A percentile compares a stretch with the other conserved stretches of the same genome.
These are phyloP conservation scores for Dissophora globulifera DNA, from an alignment of 192 early-diverging fungal genomes.

Conservation along the genomic window DNA sequence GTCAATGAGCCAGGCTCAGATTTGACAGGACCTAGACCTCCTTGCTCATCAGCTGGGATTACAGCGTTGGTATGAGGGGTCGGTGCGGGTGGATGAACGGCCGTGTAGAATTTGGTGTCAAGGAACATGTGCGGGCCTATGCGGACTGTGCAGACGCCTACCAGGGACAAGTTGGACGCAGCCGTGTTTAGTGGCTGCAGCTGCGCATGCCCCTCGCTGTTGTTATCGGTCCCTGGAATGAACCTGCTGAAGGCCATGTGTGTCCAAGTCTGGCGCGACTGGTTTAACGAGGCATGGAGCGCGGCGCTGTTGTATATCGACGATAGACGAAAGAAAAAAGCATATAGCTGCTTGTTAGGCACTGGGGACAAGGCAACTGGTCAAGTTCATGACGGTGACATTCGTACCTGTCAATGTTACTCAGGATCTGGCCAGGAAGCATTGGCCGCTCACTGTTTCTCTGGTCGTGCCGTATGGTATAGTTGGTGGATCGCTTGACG, in stretches of 20 bases:
- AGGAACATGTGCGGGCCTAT: conserved; percentile 65
- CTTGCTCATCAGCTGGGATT: neutral
- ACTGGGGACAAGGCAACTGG: too few relatives aligned
- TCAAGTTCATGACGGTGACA: neutral
- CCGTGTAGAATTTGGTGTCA: conserved; percentile 49
- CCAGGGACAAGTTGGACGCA: conserved; percentile 18
- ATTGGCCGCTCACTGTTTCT: neutral
- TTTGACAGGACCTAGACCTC: neutral
- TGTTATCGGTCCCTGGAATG: neutral
- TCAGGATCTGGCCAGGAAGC: too few relatives aligned
- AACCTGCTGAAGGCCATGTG: conserved; percentile 27
- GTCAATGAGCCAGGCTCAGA: neutral
- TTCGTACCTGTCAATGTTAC: too few relatives aligned
- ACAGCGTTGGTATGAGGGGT: neutral
- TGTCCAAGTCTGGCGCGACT: conserved; percentile 45
- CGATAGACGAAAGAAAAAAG: too few relatives aligned
- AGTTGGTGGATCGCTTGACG: conserved; percentile 3
- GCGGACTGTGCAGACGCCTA: conserved; percentile 56
- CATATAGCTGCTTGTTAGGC: too few relatives aligned
- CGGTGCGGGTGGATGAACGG: neutral
- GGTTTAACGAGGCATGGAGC: conserved; percentile 17
- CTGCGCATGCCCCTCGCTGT: conserved; percentile 1
- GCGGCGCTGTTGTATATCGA: neutral
- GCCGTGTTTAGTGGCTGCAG: conserved; percentile 5
- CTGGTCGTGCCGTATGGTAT: conserved; percentile 11